Conservation (phyloP, 306 rosid genomes). For the Lathyrus tuberosus region DNA sequence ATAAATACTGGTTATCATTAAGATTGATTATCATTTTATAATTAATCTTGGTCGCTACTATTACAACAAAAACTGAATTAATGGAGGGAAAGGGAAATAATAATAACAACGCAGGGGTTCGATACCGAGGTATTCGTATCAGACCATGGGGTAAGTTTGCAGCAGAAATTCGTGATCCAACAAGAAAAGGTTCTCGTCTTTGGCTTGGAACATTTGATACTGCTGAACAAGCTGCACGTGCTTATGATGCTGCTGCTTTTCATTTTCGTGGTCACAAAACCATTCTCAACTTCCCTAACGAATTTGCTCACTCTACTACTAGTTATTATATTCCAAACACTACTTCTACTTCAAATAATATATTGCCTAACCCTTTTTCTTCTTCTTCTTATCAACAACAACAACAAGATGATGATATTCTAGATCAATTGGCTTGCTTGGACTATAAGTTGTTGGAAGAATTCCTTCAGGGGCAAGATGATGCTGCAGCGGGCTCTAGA, state of each 20-base stretch:
- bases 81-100: constrained; percentile 52
- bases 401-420: constrained; percentile 29
- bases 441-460: constrained; percentile 67
- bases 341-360: background rate
- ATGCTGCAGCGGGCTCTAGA: background rate
- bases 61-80: background rate
- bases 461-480: constrained; percentile 40
- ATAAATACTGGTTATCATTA: background rate
- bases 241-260: constrained; percentile 86
- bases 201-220: constrained; percentile 91
- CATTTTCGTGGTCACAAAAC: constrained; percentile 76
- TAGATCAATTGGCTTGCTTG: constrained; percentile 59
- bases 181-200: constrained; percentile 72
- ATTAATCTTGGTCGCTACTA: background rate
- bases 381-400: constrained; percentile 19
- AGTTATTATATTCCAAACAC: constrained; percentile 1
- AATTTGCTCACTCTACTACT: constrained; percentile 33
- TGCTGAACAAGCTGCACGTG: constrained; percentile 81
- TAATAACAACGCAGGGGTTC: constrained; percentile 5
- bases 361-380: background rate
- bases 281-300: constrained; percentile 85
- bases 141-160: constrained; percentile 95
- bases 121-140: constrained; percentile 71
- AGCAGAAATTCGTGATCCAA: constrained; percentile 88
- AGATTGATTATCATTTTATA: background rate